Conservation (phyloP, 1,139 yeast species). For the Pichia kudriavzevii region DNA sequence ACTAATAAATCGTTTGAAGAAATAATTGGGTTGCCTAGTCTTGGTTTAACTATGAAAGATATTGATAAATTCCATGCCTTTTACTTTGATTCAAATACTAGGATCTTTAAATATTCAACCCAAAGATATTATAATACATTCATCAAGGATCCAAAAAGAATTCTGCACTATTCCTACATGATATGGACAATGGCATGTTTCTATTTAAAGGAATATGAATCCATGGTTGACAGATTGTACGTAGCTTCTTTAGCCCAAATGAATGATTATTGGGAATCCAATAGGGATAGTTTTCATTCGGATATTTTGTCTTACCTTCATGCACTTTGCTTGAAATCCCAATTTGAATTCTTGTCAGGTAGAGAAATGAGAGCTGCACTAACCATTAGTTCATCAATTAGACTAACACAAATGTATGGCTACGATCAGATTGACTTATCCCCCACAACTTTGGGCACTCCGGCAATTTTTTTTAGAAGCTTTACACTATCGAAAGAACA, state of each 20-base stretch:
- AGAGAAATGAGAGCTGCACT: constrained; percentile 23
- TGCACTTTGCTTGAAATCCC: constrained; percentile 19
- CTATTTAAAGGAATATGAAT: constrained; percentile 16
- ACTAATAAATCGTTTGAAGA: constrained; percentile 11
- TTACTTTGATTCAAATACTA: constrained; percentile 13
- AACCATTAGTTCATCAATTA: constrained; percentile 21
- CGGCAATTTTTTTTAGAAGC: constrained; percentile 16
- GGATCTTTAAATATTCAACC: constrained; percentile 17
- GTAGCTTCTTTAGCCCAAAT: constrained; percentile 14
- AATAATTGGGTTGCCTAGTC: constrained; percentile 16
- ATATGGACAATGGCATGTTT: constrained; percentile 21
- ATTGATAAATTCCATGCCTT: constrained; percentile 17
- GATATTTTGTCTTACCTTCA: constrained; percentile 23
- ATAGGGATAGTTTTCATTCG: constrained; percentile 13
- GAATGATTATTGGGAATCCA: constrained; percentile 18
- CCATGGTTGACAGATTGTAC: constrained; percentile 17
- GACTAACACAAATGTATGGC: constrained; percentile 25
- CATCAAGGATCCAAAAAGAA: constrained; percentile 15
- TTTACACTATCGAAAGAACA: constrained; percentile 10
- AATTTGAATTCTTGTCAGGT: constrained; percentile 22
- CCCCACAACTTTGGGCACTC: constrained; percentile 16
- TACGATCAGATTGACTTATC: constrained; percentile 26
- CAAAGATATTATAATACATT: constrained; percentile 19
- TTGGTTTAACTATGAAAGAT: constrained; percentile 19
- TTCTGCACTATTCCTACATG: constrained; percentile 20